These are phyloP conservation scores for Brachypodium distachyon DNA, from an alignment of 202 grass and related monocot species.

Conservation along the genomic window DNA sequence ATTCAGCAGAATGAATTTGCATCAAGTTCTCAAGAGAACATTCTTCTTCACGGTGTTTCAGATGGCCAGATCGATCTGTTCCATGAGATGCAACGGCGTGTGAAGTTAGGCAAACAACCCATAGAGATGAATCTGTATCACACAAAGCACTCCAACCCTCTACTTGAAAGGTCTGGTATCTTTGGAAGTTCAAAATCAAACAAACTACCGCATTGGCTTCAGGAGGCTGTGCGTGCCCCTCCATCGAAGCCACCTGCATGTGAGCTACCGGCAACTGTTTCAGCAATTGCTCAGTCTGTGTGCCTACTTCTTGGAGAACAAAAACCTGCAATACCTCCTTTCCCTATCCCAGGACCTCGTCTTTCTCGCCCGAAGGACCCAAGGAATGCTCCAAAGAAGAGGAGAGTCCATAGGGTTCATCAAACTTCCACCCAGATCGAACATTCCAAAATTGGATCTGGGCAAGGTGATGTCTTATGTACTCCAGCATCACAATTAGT, in stretches of 20 bases:
- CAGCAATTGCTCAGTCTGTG: slow-evolving; percentile 76
- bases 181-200: slow-evolving; percentile 66
- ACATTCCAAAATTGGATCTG: slow-evolving; percentile 8
- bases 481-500: slow-evolving; percentile 3
- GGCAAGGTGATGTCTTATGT: not conserved
- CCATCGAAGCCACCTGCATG: slow-evolving; percentile 45
- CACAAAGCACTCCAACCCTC: slow-evolving; percentile 25
- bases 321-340: slow-evolving; percentile 66
- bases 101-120: slow-evolving; percentile 40
- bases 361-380: slow-evolving; percentile 75
- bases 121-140: slow-evolving; percentile 29
- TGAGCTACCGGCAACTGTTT: slow-evolving; percentile 55
- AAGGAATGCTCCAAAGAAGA: slow-evolving; percentile 67
- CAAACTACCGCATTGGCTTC: slow-evolving; percentile 96
- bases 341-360: slow-evolving; percentile 46
- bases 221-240: slow-evolving; percentile 72
- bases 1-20: slow-evolving; percentile 43
- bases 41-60: slow-evolving; percentile 39
- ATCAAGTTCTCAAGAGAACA: slow-evolving; percentile 32
- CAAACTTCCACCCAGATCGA: slow-evolving; percentile 16
- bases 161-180: slow-evolving; percentile 24
- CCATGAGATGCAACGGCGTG: slow-evolving; percentile 38
- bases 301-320: slow-evolving; percentile 79
- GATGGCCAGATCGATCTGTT: slow-evolving; percentile 40
- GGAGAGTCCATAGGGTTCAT: slow-evolving; percentile 24